Percentiles rank a stretch among this genome's conserved stretches.
Evolutionary conservation across 1,284 basidiomycete species (phyloP).

Genomic region (Fomitopsis betulina): DNA sequence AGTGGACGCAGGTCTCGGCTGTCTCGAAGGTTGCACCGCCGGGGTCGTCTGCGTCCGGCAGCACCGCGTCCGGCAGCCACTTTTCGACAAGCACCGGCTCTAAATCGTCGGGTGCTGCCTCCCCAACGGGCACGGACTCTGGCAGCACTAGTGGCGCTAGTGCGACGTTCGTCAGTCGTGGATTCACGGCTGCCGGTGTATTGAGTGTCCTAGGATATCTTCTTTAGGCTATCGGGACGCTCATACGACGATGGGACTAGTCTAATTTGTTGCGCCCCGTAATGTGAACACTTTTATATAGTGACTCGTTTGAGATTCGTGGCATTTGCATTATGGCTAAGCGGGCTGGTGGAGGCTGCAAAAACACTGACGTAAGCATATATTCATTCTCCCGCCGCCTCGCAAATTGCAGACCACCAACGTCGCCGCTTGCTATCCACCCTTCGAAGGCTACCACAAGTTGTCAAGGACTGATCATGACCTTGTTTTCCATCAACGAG

Average conservation of each 20-base stretch:
- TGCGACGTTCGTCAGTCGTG: not conserved
- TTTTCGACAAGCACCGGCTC: not conserved
- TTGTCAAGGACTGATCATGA: not conserved
- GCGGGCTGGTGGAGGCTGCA: too few species aligned
- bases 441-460: too few species aligned
- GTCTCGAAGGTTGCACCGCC: slow-evolving; percentile 25
- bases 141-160: not conserved
- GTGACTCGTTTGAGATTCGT: not conserved
- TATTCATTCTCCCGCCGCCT: too few species aligned
- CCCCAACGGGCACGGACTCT: not conserved
- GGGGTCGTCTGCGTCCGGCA: slow-evolving; percentile 8
- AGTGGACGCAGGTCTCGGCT: slow-evolving; percentile 42
- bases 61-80: too few species aligned
- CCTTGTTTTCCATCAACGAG: not conserved
- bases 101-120: not conserved
- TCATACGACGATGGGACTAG: not conserved
- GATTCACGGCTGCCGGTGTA: slow-evolving; percentile 1
- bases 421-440: too few species aligned
- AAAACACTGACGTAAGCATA: too few species aligned
- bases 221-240: slow-evolving; percentile 1
- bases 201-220: slow-evolving; percentile 5
- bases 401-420: too few species aligned
- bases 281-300: not conserved
- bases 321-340: too few species aligned
- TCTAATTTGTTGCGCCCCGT: too few species aligned